Base-by-base conservation (phyloP, 2,329 filamentous ascomycete genomes). In the Dryadomyces quercus-mongolicae region DNA sequence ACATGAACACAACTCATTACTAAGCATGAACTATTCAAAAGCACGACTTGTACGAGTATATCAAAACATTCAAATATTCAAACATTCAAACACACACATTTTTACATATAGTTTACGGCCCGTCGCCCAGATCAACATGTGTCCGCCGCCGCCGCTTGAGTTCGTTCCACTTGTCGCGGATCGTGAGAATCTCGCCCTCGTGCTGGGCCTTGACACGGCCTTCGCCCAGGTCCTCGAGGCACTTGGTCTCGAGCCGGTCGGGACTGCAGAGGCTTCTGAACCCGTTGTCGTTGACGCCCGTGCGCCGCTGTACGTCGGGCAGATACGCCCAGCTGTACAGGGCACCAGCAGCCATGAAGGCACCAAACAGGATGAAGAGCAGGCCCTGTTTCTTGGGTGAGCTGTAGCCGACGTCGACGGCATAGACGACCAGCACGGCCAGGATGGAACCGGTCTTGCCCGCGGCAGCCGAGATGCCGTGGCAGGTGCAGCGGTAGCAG, bases 401-500 rank as follows among this genome's bases (percentile, higher is more conserved):
- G 44, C 62, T 60, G 62, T 76, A 76, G 15, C 69, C 66, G 16
- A 64, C 59, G 61, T 76, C 74, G 63, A 77, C 75, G 54, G 71
- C 74, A 59, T 73, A 76, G 1, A 77, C 73, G 25, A 77, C 67
- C 13, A 76, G 61, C 18, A 77, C 68, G 51, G 74, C 75, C 5
- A 76, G 64, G 51, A 82, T 73, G 55, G 76, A 77, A 22, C 78
- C 80, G 1, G 79, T 64, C 61, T 83, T 83, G 12, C 80, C 80
- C 0, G 74, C 73, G 0, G 80, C 80, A 0, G 80, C 80, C 0
- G 79, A 80, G 52, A 83, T 78, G 22, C 79, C 80, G 60, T 82
- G 79, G 56, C 78, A 82, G 0, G 80, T 81, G 51, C 75, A 80
- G 44, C 81, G 75, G 60, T 82, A 84, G 58, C 75, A 74, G 2